A percentile compares a stretch with the other conserved stretches of the same genome.
phyloP scores from a whole-genome alignment of 202 grass and related monocot species.

The Digitaria exilis region DNA sequence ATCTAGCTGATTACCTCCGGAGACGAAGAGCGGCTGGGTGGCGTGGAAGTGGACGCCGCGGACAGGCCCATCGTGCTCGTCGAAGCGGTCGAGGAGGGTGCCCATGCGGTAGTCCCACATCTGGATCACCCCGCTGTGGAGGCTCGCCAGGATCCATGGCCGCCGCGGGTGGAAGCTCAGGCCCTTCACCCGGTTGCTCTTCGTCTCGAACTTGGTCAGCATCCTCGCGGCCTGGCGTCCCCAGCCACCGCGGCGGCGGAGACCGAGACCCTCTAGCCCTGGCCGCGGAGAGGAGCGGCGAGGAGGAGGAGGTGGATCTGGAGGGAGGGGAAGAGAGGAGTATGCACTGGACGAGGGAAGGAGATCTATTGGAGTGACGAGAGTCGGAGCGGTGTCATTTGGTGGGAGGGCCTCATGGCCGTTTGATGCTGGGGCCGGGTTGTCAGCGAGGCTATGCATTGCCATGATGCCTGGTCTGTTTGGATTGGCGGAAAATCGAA shows the following conservation, averaged over 20 bases:
- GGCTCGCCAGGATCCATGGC: slow-evolving; percentile 97
- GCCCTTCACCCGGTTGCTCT: slow-evolving; percentile 99
- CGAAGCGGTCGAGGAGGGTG: slow-evolving; percentile 96
- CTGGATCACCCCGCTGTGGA: slow-evolving; percentile 96
- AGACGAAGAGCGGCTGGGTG: slow-evolving; percentile 96
- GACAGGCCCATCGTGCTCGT: slow-evolving; percentile 91
- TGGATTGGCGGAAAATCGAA: too few species aligned
- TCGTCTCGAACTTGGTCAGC: slow-evolving; percentile 99
- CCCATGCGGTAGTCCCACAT: slow-evolving; percentile 99
- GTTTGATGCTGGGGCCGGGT: background rate
- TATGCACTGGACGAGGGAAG: slow-evolving; percentile 24
- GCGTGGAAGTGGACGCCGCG: slow-evolving; percentile 97
- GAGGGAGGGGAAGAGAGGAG: background rate
- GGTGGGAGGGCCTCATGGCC: background rate
- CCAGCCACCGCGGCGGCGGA: slow-evolving; percentile 19
- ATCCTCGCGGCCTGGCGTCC: slow-evolving; percentile 50
- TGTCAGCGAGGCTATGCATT: slow-evolving; percentile 21
- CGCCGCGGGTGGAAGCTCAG: slow-evolving; percentile 93
- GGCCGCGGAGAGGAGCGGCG: slow-evolving; percentile 29
- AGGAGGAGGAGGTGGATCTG: slow-evolving; percentile 43
- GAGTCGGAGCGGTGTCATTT: slow-evolving; percentile 11
- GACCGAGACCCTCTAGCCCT: slow-evolving; percentile 6
- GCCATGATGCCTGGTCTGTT: background rate
- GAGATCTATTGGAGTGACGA: slow-evolving; percentile 34
- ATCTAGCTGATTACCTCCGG: slow-evolving; percentile 73